phyloP scores from a whole-genome alignment of 208 protist species.

The Trypanosoma cruzi region DNA sequence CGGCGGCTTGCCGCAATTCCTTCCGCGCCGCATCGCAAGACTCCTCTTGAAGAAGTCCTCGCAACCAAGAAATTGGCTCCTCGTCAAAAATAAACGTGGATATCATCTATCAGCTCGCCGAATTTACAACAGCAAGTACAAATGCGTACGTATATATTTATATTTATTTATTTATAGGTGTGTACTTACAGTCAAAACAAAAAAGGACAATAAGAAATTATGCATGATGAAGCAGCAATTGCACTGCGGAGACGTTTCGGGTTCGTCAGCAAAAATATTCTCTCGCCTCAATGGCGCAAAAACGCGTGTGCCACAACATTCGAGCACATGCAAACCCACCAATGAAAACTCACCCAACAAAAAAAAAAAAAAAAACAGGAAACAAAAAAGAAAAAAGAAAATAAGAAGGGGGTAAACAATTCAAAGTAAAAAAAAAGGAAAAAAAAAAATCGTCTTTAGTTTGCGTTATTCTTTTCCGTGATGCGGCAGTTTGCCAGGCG shows the following conservation, averaged over 20 bases:
- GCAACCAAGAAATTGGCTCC: slow-evolving; percentile 16
- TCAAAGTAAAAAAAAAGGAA: slow-evolving; percentile 25
- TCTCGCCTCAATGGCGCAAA: background rate
- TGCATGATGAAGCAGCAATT: too few relatives aligned
- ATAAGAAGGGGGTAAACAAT: slow-evolving; percentile 8
- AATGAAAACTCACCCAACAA: background rate
- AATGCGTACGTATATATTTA: too few relatives aligned
- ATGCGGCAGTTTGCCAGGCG: slow-evolving; percentile 83
- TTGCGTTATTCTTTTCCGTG: slow-evolving; percentile 54
- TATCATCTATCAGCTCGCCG: background rate
- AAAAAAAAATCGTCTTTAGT: background rate
- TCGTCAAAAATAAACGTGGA: slow-evolving; percentile 24
- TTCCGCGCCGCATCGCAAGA: slow-evolving; percentile 23
- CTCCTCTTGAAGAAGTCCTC: slow-evolving; percentile 27
- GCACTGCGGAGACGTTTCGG: too few relatives aligned
- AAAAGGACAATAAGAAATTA: too few relatives aligned
- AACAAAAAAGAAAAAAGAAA: slow-evolving; percentile 5
- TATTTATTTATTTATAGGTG: too few relatives aligned
- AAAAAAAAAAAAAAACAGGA: background rate
- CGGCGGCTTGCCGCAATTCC: slow-evolving; percentile 24
- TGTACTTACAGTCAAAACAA: too few relatives aligned
- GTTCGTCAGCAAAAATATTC: too few relatives aligned
- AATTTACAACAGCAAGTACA: background rate
- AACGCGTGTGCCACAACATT: background rate
- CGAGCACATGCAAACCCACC: background rate